A percentile compares a stretch with the other conserved stretches of the same genome.
phyloP scores from a whole-genome alignment of 345 rosid genomes.

The Eucalyptus coolabah region DNA sequence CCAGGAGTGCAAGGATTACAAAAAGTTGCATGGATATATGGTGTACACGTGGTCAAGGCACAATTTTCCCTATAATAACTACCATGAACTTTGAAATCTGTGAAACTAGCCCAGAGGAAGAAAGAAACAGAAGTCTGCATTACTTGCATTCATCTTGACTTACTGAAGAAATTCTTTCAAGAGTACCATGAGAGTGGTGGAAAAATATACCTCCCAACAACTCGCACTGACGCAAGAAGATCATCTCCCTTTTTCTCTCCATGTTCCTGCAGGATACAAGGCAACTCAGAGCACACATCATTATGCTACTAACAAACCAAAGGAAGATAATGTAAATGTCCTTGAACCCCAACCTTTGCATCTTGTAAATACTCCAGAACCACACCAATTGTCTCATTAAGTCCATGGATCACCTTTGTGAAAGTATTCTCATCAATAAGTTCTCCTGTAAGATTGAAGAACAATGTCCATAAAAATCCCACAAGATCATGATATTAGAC shows the following conservation, averaged over 20 bases:
- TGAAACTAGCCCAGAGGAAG: background rate
- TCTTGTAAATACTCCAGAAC: constrained; percentile 77
- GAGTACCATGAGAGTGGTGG: background rate
- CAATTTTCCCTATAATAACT: background rate
- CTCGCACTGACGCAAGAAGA: constrained; percentile 84
- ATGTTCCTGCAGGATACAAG: constrained; percentile 46
- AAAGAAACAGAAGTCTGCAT: background rate
- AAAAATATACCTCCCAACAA: constrained; percentile 61
- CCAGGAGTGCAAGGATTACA: background rate
- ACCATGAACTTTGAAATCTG: background rate
- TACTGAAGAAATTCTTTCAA: background rate
- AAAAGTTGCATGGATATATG: background rate
- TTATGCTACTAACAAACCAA: background rate
- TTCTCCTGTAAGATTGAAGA: constrained; percentile 20
- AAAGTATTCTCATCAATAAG: constrained; percentile 29
- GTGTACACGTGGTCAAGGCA: background rate
- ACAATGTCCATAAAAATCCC: background rate
- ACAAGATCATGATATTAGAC: background rate
- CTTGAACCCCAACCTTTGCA: constrained; percentile 47
- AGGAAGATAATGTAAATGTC: background rate
- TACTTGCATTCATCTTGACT: background rate
- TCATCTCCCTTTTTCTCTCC: constrained; percentile 70
- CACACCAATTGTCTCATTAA: constrained; percentile 49
- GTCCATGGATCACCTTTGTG: constrained; percentile 51
- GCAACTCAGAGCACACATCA: background rate